These are phyloP conservation scores for Cladosporium velox DNA, from an alignment of 2,329 filamentous ascomycete species.

Conservation along the genomic window DNA sequence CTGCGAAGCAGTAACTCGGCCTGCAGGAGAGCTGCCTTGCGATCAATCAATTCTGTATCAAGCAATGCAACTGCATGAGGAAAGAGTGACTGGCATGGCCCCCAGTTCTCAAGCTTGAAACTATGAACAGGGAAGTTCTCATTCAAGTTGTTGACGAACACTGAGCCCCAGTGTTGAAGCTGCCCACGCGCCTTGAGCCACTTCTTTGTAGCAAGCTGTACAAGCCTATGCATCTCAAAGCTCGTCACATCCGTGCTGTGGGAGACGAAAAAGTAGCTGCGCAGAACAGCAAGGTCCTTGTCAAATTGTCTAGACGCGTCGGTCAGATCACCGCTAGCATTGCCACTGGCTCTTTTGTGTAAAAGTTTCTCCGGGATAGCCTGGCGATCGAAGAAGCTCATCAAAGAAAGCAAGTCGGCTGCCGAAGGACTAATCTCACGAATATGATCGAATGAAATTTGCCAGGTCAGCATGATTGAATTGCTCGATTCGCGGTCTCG, in stretches of 20 bases:
- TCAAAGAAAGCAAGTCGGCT: constrained; percentile 48
- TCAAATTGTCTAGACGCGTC: constrained; percentile 26
- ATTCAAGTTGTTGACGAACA: constrained; percentile 21
- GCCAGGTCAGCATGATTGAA: constrained; percentile 29
- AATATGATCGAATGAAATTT: constrained; percentile 31
- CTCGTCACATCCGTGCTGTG: constrained; percentile 24
- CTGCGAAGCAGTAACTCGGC: constrained; percentile 2
- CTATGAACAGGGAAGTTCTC: constrained; percentile 1
- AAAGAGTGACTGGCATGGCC: constrained; percentile 29
- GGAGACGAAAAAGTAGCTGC: constrained; percentile 42
- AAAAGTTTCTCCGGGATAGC: constrained; percentile 21
- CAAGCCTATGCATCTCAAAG: constrained; percentile 48
- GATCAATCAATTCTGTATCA: neutral
- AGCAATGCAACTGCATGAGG: constrained; percentile 29
- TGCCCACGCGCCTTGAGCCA: constrained; percentile 36
- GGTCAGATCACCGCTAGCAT: neutral
- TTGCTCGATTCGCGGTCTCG: constrained; percentile 24
- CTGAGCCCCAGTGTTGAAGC: constrained; percentile 31
- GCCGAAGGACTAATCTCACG: constrained; percentile 31
- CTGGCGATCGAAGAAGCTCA: constrained; percentile 49
- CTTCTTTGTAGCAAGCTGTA: constrained; percentile 42
- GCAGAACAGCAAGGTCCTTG: constrained; percentile 38
- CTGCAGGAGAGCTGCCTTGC: neutral
- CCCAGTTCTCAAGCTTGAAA: constrained; percentile 32
- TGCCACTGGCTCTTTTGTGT: neutral